These are phyloP conservation scores for Metschnikowia similis DNA, from an alignment of 805 yeast genomes.

Conservation along the genomic window DNA sequence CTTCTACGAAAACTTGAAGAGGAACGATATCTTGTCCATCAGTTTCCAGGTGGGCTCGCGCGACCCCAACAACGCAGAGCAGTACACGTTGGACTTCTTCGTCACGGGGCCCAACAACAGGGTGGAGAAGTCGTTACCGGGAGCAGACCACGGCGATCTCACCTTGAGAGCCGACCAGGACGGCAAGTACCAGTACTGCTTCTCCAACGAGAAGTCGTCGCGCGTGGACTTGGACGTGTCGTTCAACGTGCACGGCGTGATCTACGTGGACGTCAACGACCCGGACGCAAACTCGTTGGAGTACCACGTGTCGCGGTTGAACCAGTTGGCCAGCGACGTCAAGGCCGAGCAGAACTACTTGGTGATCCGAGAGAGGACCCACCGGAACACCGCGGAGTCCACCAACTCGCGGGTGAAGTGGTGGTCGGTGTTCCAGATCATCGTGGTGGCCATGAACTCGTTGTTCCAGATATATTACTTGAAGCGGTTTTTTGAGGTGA, in stretches of 20 bases:
- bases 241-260: slow-evolving; percentile 90
- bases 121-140: slow-evolving; percentile 46
- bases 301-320: slow-evolving; percentile 70
- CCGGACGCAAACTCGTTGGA: slow-evolving; percentile 78
- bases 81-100: slow-evolving; percentile 61
- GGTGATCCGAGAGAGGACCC: slow-evolving; percentile 94
- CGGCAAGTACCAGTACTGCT: slow-evolving; percentile 86
- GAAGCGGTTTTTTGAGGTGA: slow-evolving; percentile 93
- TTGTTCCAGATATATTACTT: slow-evolving; percentile 90
- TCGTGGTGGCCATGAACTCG: slow-evolving; percentile 82
- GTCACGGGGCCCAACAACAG: slow-evolving; percentile 41
- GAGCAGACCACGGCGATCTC: slow-evolving; percentile 77
- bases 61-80: slow-evolving; percentile 65
- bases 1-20: slow-evolving; percentile 77
- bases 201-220: slow-evolving; percentile 77
- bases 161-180: slow-evolving; percentile 56
- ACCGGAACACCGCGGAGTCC: slow-evolving; percentile 97
- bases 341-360: slow-evolving; percentile 90
- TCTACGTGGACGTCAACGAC: slow-evolving; percentile 76
- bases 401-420: slow-evolving; percentile 95
- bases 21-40: slow-evolving; percentile 81
- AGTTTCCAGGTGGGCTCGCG: slow-evolving; percentile 93
- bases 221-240: slow-evolving; percentile 83
- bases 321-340: slow-evolving; percentile 76
- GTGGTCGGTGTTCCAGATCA: slow-evolving; percentile 92